Evolutionary conservation across 768 basidiomycete species (phyloP).

Genomic region (Sarcodon aspratus): DNA sequence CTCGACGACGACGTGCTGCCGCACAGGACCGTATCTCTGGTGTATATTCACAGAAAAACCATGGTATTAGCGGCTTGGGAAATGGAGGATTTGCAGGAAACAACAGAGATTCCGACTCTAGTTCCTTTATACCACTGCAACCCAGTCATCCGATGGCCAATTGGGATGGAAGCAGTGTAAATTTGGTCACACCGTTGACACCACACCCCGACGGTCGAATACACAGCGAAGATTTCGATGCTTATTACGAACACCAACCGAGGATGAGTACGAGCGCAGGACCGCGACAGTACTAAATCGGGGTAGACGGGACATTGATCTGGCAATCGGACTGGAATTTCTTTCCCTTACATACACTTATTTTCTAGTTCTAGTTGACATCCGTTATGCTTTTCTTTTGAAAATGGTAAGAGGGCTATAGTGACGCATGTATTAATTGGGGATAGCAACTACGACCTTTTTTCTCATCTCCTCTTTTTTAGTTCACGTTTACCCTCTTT

Average conservation of each 20-base stretch:
- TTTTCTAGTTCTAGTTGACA: background rate
- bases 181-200: constrained; percentile 25
- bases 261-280: constrained; percentile 14
- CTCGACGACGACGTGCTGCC: constrained; percentile 37
- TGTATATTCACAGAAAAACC: constrained; percentile 28
- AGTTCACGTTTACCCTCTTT: background rate
- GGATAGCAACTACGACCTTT: background rate
- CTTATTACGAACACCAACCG: constrained; percentile 19
- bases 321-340: background rate
- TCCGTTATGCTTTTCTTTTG: background rate
- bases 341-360: background rate
- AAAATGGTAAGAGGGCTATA: background rate
- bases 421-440: background rate
- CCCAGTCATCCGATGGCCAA: constrained; percentile 46
- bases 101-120: constrained; percentile 45
- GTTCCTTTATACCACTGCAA: constrained; percentile 61
- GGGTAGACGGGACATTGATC: background rate
- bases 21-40: constrained; percentile 13
- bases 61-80: constrained; percentile 18
- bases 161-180: constrained; percentile 37
- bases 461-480: background rate
- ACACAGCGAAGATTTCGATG: constrained; percentile 24
- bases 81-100: constrained; percentile 15
- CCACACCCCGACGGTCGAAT: constrained; percentile 20
- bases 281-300: constrained; percentile 1